phyloP scores from a whole-genome alignment of 1,284 basidiomycete species.

The Ceratobasidium sp. region DNA sequence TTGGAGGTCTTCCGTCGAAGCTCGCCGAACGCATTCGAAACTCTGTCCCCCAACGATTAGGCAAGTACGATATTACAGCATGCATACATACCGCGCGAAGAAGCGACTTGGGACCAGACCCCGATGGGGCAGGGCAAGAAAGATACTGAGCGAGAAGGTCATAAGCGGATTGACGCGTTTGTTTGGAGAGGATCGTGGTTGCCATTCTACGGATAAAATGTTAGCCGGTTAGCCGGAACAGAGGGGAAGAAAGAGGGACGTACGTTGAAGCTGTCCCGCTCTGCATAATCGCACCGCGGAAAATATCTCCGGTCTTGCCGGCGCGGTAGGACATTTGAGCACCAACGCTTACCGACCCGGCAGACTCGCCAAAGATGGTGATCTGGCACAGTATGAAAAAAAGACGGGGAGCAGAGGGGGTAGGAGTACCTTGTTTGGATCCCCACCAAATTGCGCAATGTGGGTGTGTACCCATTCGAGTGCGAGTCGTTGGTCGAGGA shows the following conservation, averaged over 20 bases:
- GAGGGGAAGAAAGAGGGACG: background rate
- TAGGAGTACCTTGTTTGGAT: constrained; percentile 56
- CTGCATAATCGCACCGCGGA: constrained; percentile 49
- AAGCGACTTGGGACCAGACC: background rate
- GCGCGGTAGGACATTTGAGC: constrained; percentile 50
- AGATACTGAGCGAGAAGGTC: constrained; percentile 22
- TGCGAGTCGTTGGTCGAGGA: constrained; percentile 61
- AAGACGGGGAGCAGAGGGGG: background rate
- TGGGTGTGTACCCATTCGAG: constrained; percentile 64
- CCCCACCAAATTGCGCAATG: constrained; percentile 63
- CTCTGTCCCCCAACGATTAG: constrained; percentile 3
- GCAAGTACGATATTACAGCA: background rate
- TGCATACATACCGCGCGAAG: constrained; percentile 26
- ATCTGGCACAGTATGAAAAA: constrained; percentile 32
- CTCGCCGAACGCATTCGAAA: constrained; percentile 22
- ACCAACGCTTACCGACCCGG: constrained; percentile 53
- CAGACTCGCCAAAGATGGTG: constrained; percentile 53
- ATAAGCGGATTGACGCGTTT: constrained; percentile 29
- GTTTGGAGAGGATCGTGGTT: constrained; percentile 23
- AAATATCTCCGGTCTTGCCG: constrained; percentile 43
- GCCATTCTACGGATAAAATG: constrained; percentile 24
- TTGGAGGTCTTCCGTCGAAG: constrained; percentile 16
- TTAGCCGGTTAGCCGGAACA: background rate
- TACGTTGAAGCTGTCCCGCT: constrained; percentile 47
- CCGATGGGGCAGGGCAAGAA: constrained; percentile 10